Evolutionary conservation across 441 rosid species (phyloP), one percentile per base, ranked within the genome.

Genomic region (Pelargonium cotyledonis): DNA sequence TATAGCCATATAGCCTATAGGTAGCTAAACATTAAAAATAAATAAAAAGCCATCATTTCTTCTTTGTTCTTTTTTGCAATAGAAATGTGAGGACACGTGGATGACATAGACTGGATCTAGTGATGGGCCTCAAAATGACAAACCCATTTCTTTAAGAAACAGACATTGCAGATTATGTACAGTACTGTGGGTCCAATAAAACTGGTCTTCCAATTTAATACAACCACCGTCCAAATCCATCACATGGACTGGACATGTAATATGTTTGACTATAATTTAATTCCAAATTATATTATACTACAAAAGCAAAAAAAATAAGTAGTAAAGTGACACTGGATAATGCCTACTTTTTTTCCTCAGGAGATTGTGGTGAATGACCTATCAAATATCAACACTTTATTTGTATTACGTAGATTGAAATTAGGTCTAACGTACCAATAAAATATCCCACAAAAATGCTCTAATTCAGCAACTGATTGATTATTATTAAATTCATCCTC

Each of bases 161-260:
- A 14, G 63, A 58, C 23, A 58, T 58, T 26, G 63, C 10, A 58
- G 11, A 4, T 11, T 58, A 38, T 38, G 41, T 38, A 38, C 41
- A 29, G n/a, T 58, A 58, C 63, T 14, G 31, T 58, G 63, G 63
- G 63, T 19, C 63, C 63, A 58, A 21, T 21, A n/a, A 58, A 58
- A 58, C 63, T 19, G 63, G 63, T 10, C 63, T 58, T 58, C 63
- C 29, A 58, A 58, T 58, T 58, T 58, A 58, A 58, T 58, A 58
- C 63, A 19, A 58, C 63, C 63, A 58, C 63, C 63, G 63, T 58
- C 63, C 63, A 58, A 58, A 58, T 58, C 63, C 63, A 58, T 58
- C 63, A 58, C 63, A 58, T 58, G 63, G 63, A 58, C 63, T 58
- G 63, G 23, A 21, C 63, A 58, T 2, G 63, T 58, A 58, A 58